Conservation (phyloP, 805 yeast species). For the Komagataella populi region DNA sequence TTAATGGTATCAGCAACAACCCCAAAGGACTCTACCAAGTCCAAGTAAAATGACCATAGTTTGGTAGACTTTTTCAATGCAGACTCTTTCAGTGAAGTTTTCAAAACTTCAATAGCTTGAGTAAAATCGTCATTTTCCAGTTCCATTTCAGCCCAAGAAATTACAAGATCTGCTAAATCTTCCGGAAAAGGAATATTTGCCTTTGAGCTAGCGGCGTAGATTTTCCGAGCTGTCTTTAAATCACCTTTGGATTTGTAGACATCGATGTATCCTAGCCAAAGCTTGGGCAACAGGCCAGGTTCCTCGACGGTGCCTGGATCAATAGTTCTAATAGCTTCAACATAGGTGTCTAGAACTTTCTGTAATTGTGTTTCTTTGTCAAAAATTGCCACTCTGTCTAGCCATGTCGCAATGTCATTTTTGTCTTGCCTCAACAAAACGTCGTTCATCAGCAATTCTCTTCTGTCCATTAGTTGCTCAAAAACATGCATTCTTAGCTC, state of each 20-base stretch:
- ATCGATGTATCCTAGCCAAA: constrained; percentile 64
- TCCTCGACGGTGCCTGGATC: constrained; percentile 39
- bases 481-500: constrained; percentile 32
- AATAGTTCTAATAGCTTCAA: constrained; percentile 51
- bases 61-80: constrained; percentile 39
- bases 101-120: constrained; percentile 20
- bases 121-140: constrained; percentile 32
- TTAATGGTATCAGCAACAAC: constrained; percentile 23
- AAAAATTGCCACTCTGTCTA: constrained; percentile 38
- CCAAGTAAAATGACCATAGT: constrained; percentile 67
- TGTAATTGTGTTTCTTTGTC: constrained; percentile 21
- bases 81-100: constrained; percentile 13
- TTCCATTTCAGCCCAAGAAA: constrained; percentile 65
- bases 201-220: constrained; percentile 50
- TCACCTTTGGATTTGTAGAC: constrained; percentile 47
- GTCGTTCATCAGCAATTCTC: constrained; percentile 52
- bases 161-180: constrained; percentile 47
- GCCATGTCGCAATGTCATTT: constrained; percentile 58
- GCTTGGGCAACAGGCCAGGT: constrained; percentile 28
- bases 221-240: constrained; percentile 41
- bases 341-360: constrained; percentile 41
- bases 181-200: constrained; percentile 42
- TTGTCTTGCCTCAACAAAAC: constrained; percentile 48
- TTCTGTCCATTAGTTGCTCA: constrained; percentile 39
- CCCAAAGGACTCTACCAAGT: constrained; percentile 45